Evolutionary conservation across 163 green algal genomes (phyloP).

Genomic region (Scenedesmus sp.): DNA sequence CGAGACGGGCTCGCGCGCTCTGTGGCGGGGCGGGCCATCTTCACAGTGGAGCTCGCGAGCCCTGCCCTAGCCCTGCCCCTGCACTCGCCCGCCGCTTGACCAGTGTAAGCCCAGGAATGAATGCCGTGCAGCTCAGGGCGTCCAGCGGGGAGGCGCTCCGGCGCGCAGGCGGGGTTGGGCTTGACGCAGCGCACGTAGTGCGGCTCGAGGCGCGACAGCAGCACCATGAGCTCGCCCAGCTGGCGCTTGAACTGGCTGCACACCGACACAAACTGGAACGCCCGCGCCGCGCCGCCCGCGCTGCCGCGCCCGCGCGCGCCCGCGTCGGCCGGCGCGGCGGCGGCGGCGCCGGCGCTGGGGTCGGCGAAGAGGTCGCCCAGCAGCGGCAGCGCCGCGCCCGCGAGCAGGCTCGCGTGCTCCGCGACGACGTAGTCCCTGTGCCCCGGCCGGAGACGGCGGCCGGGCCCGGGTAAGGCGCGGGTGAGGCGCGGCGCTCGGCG

Average conservation of each 20-base stretch:
- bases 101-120: too few relatives aligned
- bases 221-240: slow-evolving; percentile 90
- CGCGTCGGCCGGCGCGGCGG: too few relatives aligned
- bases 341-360: too few relatives aligned
- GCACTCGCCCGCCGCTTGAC: too few relatives aligned
- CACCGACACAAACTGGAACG: slow-evolving; percentile 95
- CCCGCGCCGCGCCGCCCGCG: neutral
- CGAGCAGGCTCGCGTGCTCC: slow-evolving; percentile 94
- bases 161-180: slow-evolving; percentile 85
- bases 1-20: too few relatives aligned
- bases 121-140: slow-evolving; percentile 84
- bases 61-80: too few relatives aligned
- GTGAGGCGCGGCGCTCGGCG: too few relatives aligned
- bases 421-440: slow-evolving; percentile 95
- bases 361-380: slow-evolving; percentile 79
- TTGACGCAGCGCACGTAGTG: slow-evolving; percentile 99
- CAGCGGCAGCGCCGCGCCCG: slow-evolving; percentile 65
- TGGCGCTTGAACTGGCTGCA: slow-evolving; percentile 95
- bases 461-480: too few relatives aligned
- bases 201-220: slow-evolving; percentile 86
- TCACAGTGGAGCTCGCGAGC: too few relatives aligned
- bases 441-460: too few relatives aligned
- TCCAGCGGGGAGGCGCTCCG: slow-evolving; percentile 88
- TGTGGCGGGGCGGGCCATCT: too few relatives aligned
- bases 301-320: neutral